Conservation (phyloP, 305 asterid species). For the Ajuga reptans region DNA sequence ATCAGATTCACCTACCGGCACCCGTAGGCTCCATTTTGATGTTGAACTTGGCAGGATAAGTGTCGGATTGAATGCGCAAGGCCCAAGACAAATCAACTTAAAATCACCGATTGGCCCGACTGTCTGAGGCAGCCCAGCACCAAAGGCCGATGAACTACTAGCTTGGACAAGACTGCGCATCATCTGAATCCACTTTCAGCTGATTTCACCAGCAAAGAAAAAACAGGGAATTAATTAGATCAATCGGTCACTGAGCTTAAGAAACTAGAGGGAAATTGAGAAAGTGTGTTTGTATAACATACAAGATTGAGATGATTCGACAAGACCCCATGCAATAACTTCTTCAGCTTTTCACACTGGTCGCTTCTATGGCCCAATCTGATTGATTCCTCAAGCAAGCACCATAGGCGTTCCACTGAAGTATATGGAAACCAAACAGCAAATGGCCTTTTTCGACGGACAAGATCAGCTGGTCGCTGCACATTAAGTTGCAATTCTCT, state of each 20-base stretch:
- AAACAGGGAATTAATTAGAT: neutral
- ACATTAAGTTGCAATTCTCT: constrained; percentile 16
- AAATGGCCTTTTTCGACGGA: constrained; percentile 65
- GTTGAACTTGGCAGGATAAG: neutral
- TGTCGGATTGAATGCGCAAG: neutral
- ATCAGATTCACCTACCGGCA: neutral
- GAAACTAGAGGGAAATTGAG: neutral
- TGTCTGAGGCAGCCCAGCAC: neutral
- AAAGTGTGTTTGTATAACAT: constrained; percentile 20
- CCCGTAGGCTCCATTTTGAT: neutral
- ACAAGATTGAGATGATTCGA: constrained; percentile 67
- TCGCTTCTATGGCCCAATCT: constrained; percentile 68
- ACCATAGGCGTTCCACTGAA: constrained; percentile 73
- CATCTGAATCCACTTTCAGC: constrained; percentile 80
- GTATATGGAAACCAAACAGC: constrained; percentile 94
- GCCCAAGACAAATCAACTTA: neutral
- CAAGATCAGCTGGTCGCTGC: constrained; percentile 71
- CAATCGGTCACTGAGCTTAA: neutral
- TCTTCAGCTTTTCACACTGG: constrained; percentile 74
- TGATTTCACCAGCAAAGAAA: constrained; percentile 26
- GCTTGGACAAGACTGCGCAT: constrained; percentile 38
- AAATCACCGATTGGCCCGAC: neutral
- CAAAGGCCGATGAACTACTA: constrained; percentile 8
- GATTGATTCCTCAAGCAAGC: constrained; percentile 74
- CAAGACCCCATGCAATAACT: constrained; percentile 53